Percentiles rank a stretch among this genome's conserved stretches.
These are phyloP conservation scores for Juncus effusus DNA, from an alignment of 176 grass and related monocot genomes.

Conservation along the genomic window DNA sequence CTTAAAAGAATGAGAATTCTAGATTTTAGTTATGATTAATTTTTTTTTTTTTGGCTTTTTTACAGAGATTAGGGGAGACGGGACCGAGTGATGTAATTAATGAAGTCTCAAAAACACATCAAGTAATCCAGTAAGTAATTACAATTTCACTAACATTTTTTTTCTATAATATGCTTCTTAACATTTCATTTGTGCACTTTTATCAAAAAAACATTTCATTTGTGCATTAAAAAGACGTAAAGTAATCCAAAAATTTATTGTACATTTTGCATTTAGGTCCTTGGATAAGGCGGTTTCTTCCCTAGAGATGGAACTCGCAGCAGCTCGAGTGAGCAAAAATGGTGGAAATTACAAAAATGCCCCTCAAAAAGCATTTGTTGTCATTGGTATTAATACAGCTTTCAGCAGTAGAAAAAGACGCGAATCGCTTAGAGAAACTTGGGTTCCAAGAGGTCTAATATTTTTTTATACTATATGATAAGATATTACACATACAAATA, in stretches of 20 bases:
- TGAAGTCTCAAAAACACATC: constrained; percentile 71
- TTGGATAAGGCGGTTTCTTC: constrained; percentile 76
- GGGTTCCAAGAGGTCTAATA: constrained; percentile 58
- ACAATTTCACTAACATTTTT: background rate
- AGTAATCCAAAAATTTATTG: background rate
- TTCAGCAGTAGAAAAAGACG: constrained; percentile 78
- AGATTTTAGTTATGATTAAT: background rate
- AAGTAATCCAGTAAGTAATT: constrained; percentile 57
- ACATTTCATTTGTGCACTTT: background rate
- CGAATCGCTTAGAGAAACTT: constrained; percentile 76
- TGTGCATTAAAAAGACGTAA: background rate
- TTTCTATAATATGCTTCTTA: background rate
- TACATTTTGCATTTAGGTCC: constrained; percentile 22
- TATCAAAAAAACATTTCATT: background rate
- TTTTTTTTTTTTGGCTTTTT: constrained; percentile 5
- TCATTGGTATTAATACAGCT: constrained; percentile 85
- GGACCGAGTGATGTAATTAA: constrained; percentile 43
- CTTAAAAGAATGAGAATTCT: background rate
- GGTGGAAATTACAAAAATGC: constrained; percentile 6
- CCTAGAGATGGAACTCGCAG: constrained; percentile 63
- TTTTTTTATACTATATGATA: background rate
- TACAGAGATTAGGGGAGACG: constrained; percentile 46
- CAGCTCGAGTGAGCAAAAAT: constrained; percentile 37
- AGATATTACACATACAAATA: no score
- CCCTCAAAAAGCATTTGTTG: constrained; percentile 72